These are phyloP conservation scores for Dendrobium huoshanense DNA, from an alignment of 106 monocot species.

Conservation along the genomic window DNA sequence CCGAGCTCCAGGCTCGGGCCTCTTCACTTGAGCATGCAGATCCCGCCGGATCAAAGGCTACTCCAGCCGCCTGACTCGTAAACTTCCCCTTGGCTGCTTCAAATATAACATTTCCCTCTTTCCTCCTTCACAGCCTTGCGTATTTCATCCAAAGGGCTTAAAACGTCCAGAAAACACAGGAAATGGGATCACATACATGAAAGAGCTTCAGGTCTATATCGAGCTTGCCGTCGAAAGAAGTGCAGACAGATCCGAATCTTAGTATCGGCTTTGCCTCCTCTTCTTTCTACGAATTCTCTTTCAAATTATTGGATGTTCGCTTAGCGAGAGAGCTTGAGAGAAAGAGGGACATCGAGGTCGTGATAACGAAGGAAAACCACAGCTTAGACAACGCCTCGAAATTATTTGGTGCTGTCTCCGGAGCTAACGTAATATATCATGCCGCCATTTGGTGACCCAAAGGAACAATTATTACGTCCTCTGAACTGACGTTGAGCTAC, in stretches of 20 bases:
- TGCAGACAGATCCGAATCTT: background rate
- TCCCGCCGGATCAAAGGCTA: conserved; percentile 9
- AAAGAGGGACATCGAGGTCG: background rate
- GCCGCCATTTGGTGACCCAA: too few relatives aligned
- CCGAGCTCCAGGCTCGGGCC: conserved; percentile 36
- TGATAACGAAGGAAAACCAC: conserved; percentile 24
- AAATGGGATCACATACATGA: conserved; percentile 10
- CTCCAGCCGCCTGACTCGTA: conserved; percentile 4
- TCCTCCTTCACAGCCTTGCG: conserved; percentile 6
- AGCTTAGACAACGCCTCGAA: conserved; percentile 9
- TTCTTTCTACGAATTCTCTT: background rate
- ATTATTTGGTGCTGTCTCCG: too few relatives aligned
- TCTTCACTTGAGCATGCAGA: conserved; percentile 31
- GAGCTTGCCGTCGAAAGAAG: background rate
- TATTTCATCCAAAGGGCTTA: background rate
- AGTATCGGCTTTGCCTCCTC: background rate
- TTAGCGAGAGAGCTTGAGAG: background rate
- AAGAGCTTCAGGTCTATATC: background rate
- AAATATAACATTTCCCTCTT: conserved; percentile 25
- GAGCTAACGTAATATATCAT: too few relatives aligned
- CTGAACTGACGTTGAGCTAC: too few relatives aligned
- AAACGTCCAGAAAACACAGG: background rate
- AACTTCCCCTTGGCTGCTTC: conserved; percentile 30
- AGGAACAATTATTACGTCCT: too few relatives aligned
- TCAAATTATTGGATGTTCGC: background rate